These are phyloP conservation scores for Hypoxylon intermedium DNA, from an alignment of 495 filamentous ascomycete genomes.

Conservation along the genomic window DNA sequence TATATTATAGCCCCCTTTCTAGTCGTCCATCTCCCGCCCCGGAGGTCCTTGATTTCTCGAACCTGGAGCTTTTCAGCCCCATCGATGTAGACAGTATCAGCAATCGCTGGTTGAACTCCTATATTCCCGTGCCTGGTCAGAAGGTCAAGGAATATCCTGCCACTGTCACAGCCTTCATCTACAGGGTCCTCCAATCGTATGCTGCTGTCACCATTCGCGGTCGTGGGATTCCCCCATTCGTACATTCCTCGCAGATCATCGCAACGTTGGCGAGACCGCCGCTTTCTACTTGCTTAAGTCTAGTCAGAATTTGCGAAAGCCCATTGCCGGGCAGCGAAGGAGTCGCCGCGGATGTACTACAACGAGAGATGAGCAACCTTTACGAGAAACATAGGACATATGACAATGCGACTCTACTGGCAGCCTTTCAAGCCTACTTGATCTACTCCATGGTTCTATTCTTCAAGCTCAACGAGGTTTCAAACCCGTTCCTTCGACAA, in stretches of 20 bases:
- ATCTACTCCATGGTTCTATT: conserved; percentile 55
- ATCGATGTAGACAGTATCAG: conserved; percentile 54
- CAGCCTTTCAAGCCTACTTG: conserved; percentile 58
- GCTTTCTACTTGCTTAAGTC: conserved; percentile 53
- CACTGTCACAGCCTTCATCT: conserved; percentile 47
- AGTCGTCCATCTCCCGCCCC: background rate
- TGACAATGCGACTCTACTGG: conserved; percentile 48
- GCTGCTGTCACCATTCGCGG: conserved; percentile 46
- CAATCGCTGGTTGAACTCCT: conserved; percentile 56
- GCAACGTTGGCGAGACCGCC: conserved; percentile 34
- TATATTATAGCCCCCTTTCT: no score
- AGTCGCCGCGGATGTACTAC: conserved; percentile 42
- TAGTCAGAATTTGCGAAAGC: conserved; percentile 52
- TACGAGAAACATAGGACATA: conserved; percentile 43
- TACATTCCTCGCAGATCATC: conserved; percentile 48
- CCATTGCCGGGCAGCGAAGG: conserved; percentile 50
- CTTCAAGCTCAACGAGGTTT: conserved; percentile 43
- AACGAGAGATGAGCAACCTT: conserved; percentile 51
- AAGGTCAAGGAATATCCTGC: conserved; percentile 48
- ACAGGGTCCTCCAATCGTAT: conserved; percentile 55
- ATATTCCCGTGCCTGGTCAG: conserved; percentile 51
- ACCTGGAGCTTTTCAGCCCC: conserved; percentile 48
- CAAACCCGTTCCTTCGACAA: conserved; percentile 43
- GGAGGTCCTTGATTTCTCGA: conserved; percentile 35
- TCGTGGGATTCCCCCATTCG: conserved; percentile 49